Evolutionary conservation across 441 rosid species (phyloP).

Genomic region (Syzygium malaccense): DNA sequence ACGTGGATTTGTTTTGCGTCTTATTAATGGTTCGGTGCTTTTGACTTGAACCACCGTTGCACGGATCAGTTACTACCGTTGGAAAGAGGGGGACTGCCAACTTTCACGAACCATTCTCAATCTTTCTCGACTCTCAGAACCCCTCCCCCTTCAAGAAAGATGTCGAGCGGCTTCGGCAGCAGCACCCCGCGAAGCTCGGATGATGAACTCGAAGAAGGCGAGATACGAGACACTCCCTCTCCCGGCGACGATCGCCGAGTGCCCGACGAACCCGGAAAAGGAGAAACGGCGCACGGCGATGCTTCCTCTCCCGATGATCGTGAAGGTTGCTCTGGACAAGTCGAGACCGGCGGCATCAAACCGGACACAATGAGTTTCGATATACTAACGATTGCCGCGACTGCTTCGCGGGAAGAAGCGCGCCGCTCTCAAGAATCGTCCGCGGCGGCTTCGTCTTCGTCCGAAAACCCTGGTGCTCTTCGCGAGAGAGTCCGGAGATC

Average conservation of each 20-base stretch:
- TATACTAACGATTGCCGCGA: neutral
- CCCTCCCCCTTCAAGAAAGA: neutral
- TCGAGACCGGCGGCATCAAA: neutral
- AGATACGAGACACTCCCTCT: neutral
- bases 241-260: neutral
- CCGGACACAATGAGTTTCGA: neutral
- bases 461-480: neutral
- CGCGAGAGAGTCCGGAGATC: neutral
- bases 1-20: neutral
- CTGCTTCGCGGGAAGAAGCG: neutral
- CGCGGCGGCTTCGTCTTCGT: neutral
- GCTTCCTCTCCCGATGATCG: neutral
- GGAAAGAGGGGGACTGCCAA: neutral
- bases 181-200: neutral
- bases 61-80: neutral
- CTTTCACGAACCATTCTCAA: neutral
- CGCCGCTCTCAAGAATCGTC: neutral
- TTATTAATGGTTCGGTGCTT: neutral
- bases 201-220: neutral
- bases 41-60: neutral
- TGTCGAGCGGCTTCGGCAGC: neutral
- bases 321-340: neutral
- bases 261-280: neutral
- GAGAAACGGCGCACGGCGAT: fast-evolving
- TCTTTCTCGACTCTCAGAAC: neutral